Conservation (phyloP, 345 rosid genomes). For the Turritis glabra region DNA sequence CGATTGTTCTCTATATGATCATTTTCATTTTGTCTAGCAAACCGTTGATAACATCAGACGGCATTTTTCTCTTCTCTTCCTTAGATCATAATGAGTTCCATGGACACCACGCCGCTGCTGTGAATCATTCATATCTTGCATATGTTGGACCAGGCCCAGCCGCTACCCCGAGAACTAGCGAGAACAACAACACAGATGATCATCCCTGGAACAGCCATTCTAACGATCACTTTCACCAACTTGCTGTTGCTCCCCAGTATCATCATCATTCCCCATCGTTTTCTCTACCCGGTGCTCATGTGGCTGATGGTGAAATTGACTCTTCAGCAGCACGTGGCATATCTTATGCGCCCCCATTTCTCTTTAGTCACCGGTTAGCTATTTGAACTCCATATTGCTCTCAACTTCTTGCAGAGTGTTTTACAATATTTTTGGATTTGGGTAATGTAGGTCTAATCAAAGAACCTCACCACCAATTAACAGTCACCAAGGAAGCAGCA, state of each 20-base stretch:
- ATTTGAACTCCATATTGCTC: conserved; percentile 12
- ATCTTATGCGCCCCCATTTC: conserved; percentile 48
- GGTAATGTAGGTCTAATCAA: conserved; percentile 50
- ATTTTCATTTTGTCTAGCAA: conserved; percentile 24
- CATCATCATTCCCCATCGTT: conserved; percentile 47
- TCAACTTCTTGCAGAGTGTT: conserved; percentile 2
- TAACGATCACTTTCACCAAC: conserved; percentile 48
- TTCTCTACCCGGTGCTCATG: conserved; percentile 44
- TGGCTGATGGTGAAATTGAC: conserved; percentile 49
- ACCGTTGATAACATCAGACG: conserved; percentile 8
- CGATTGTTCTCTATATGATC: conserved; percentile 4
- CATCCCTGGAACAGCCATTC: conserved; percentile 57
- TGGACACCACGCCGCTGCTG: conserved; percentile 49
- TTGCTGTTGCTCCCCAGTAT: conserved; percentile 59
- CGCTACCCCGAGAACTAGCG: conserved; percentile 45
- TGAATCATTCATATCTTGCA: conserved; percentile 60
- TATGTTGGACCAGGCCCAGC: conserved; percentile 53
- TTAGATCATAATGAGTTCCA: conserved; percentile 56
- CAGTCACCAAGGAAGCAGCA: conserved; percentile 50
- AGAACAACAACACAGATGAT: conserved; percentile 46
- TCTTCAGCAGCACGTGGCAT: conserved; percentile 49
- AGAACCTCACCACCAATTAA: conserved; percentile 49
- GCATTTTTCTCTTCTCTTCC: conserved; percentile 21
- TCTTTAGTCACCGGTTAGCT: conserved; percentile 58
- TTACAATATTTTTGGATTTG: neutral